These are phyloP conservation scores for Diplodia seriata DNA, from an alignment of 2,329 filamentous ascomycete species.

Conservation along the genomic window DNA sequence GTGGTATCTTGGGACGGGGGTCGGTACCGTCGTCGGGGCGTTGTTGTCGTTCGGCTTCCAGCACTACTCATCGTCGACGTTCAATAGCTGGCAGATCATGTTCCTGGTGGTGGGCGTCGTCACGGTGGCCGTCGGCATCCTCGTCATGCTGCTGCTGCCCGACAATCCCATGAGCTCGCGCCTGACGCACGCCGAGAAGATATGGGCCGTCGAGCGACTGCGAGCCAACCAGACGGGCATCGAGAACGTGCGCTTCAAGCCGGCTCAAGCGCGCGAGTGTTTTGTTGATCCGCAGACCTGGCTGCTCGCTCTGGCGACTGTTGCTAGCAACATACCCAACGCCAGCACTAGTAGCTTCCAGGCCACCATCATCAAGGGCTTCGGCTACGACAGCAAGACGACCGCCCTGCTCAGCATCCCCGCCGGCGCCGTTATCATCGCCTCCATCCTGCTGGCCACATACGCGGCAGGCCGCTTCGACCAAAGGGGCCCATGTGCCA, in stretches of 20 bases:
- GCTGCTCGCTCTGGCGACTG: conserved; percentile 38
- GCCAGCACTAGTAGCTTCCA: conserved; percentile 42
- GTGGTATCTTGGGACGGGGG: conserved; percentile 68
- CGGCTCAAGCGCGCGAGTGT: conserved; percentile 68
- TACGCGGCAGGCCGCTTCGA: conserved; percentile 39
- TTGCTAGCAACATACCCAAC: conserved; percentile 38
- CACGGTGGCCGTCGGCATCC: conserved; percentile 40
- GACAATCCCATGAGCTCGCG: conserved; percentile 52
- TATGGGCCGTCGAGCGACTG: conserved; percentile 70
- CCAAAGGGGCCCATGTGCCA: conserved; percentile 38
- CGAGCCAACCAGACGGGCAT: conserved; percentile 78
- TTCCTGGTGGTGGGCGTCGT: conserved; percentile 43
- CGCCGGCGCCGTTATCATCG: conserved; percentile 39
- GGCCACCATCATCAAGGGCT: conserved; percentile 43
- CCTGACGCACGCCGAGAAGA: conserved; percentile 48
- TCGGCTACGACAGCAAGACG: conserved; percentile 41
- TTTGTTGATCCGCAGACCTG: conserved; percentile 65
- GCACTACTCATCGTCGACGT: conserved; percentile 38
- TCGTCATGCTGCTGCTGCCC: conserved; percentile 50
- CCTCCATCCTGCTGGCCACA: conserved; percentile 39
- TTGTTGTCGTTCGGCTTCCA: conserved; percentile 48
- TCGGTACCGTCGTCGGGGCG: conserved; percentile 58
- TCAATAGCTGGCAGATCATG: conserved; percentile 44
- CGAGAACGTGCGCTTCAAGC: conserved; percentile 72
- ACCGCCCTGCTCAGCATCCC: conserved; percentile 41